Conservation (phyloP, 805 yeast species). For the Starmerella gropengiesseri region DNA sequence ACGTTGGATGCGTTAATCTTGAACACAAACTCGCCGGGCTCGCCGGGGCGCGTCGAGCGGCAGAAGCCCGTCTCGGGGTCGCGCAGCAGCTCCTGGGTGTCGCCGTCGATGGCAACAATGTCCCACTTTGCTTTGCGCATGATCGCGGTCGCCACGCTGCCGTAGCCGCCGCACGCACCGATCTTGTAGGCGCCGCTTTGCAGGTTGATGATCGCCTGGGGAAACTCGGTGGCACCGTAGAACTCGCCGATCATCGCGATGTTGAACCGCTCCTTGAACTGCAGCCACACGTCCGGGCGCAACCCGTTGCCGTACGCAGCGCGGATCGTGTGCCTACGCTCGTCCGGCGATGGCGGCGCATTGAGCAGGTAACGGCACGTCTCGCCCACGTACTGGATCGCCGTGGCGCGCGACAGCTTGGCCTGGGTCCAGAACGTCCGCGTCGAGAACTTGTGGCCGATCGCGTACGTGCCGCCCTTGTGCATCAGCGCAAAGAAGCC, state of each 20-base stretch:
- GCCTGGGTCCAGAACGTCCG: conserved; percentile 86
- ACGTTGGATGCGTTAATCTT: conserved; percentile 51
- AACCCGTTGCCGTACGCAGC: conserved; percentile 88
- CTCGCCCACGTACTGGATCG: conserved; percentile 89
- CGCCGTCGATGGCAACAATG: conserved; percentile 68
- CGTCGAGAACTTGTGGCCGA: conserved; percentile 74
- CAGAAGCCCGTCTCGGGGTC: conserved; percentile 57
- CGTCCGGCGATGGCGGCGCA: conserved; percentile 51
- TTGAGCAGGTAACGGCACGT: conserved; percentile 76
- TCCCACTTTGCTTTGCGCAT: conserved; percentile 40
- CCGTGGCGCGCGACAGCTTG: conserved; percentile 56
- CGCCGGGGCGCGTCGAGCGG: conserved; percentile 41
- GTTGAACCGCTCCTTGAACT: conserved; percentile 65
- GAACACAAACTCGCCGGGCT: conserved; percentile 85
- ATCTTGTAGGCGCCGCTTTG: conserved; percentile 72
- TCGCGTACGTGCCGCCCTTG: conserved; percentile 63
- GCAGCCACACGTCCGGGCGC: conserved; percentile 77
- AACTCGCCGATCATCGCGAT: conserved; percentile 76
- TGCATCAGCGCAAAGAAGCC: conserved; percentile 64
- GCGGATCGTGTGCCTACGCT: conserved; percentile 45
- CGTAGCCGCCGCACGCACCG: conserved; percentile 82
- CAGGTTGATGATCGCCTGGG: conserved; percentile 71
- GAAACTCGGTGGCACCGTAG: conserved; percentile 88
- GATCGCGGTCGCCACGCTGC: conserved; percentile 36
- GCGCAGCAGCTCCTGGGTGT: conserved; percentile 59